Base-by-base conservation (phyloP, 2,329 filamentous ascomycete species). In the Pestalotiopsis sp. region DNA sequence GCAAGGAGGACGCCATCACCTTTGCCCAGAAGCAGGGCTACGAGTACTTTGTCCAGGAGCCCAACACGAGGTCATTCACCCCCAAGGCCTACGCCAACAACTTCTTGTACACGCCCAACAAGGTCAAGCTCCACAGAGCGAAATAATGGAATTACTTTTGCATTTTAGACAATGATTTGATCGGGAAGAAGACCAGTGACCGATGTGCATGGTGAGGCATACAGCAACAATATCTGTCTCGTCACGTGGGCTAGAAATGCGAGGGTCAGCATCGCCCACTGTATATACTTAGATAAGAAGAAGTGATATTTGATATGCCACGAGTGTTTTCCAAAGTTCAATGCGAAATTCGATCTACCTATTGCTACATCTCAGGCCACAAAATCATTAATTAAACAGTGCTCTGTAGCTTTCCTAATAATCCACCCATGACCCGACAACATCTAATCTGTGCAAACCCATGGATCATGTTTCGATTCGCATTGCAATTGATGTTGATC, bases 11-110 rank as follows among this genome's bases (percentile, higher is more conserved):
- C 75, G 96, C 96, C 73, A 95, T 99, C 77, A 85, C 87, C 69
- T 99, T 99, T 78, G 96, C 97, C 27, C 93, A 98, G 85, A 99
- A 98, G 88, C 96, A 99, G 82, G 96, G 97, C 45, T 99, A 99
- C 80, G 95, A 99, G 80, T 99, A 97, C 83, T 98, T 96, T 80
- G 95, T 99, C 27, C 96, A 98, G 86, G 96, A 98, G 84, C 95
- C 96, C 45, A 97, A 98, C 78, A 89, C 90, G 82, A 90, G 96
- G 78, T 92, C 91, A 78, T 91, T 98, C 76, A 85, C 90, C 17
- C 93, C 94, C 70, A 99, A 99, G 89, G 92, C 94, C 12, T 99
- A 99, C 81, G 95, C 96, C 70, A 97, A 97, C 83, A 97, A 98
- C 85, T 99, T 98, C 82, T 79, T 95, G 72, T 95, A 97, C 85